phyloP scores from a whole-genome alignment of 2,329 filamentous ascomycete species.

The Paramyrothecium sp. region DNA sequence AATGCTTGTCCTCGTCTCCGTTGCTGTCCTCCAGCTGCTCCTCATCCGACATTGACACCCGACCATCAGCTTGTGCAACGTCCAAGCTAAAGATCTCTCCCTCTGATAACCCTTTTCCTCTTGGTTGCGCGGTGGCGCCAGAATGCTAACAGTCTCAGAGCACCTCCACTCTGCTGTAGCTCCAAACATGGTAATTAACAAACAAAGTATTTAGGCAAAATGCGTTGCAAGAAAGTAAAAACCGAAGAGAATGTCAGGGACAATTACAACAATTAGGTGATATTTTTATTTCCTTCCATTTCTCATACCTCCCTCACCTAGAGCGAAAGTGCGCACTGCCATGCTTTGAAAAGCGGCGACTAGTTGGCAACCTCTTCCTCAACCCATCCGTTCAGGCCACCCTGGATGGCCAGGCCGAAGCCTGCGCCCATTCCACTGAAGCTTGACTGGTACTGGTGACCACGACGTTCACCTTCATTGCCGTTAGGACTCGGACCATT shows the following conservation, averaged over 20 bases:
- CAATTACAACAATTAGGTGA: constrained; percentile 44
- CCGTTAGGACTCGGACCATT: constrained; percentile 43
- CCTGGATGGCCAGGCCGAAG: constrained; percentile 62
- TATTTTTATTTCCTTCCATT: constrained; percentile 21
- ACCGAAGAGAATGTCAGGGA: constrained; percentile 18
- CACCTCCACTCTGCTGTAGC: neutral
- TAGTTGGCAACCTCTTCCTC: constrained; percentile 65
- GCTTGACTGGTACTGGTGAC: constrained; percentile 66
- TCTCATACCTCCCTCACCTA: constrained; percentile 17
- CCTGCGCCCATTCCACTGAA: constrained; percentile 59
- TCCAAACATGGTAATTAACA: neutral
- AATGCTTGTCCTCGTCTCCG: neutral
- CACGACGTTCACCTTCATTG: constrained; percentile 54
- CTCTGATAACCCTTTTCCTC: neutral
- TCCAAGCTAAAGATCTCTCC: neutral
- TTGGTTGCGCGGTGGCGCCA: too few relatives aligned
- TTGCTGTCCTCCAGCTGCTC: neutral
- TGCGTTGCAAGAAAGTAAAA: constrained; percentile 21
- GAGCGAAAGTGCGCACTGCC: constrained; percentile 3
- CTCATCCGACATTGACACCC: neutral
- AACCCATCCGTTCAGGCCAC: constrained; percentile 65
- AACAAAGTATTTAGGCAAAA: constrained; percentile 11
- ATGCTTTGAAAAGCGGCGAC: constrained; percentile 20
- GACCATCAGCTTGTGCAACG: neutral
- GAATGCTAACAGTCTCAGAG: neutral